phyloP scores from a whole-genome alignment of 768 basidiomycete genomes.

The Mycena olivaceomarginata region DNA sequence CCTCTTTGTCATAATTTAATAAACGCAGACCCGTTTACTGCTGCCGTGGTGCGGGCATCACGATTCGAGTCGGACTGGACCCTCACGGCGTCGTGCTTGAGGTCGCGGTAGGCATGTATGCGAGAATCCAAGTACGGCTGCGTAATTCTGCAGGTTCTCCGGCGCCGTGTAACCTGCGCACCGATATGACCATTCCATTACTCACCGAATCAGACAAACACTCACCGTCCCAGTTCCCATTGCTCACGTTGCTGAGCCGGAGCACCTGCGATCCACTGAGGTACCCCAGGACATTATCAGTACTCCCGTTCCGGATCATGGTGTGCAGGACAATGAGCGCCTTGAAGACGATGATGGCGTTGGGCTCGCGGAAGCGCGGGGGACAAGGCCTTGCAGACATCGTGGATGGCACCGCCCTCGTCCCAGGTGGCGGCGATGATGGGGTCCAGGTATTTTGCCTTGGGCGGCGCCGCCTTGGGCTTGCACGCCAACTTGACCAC shows the following conservation, averaged over 20 bases:
- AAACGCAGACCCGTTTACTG: slow-evolving; percentile 63
- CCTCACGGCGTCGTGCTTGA: slow-evolving; percentile 95
- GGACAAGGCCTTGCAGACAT: slow-evolving; percentile 93
- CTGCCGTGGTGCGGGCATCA: slow-evolving; percentile 81
- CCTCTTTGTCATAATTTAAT: background rate
- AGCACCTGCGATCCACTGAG: slow-evolving; percentile 90
- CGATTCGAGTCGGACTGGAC: slow-evolving; percentile 97
- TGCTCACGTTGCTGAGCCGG: slow-evolving; percentile 86
- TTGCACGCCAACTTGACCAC: slow-evolving; percentile 98
- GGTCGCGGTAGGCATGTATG: slow-evolving; percentile 90
- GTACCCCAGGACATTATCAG: slow-evolving; percentile 92
- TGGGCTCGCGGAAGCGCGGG: slow-evolving; percentile 93
- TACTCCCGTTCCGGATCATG: slow-evolving; percentile 97
- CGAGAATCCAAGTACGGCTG: slow-evolving; percentile 91
- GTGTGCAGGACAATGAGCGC: slow-evolving; percentile 96
- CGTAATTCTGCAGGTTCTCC: slow-evolving; percentile 91
- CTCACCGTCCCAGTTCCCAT: slow-evolving; percentile 92
- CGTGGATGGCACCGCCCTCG: slow-evolving; percentile 94
- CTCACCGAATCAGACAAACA: background rate
- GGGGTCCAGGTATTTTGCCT: slow-evolving; percentile 98
- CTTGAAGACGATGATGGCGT: slow-evolving; percentile 98
- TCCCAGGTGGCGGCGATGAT: slow-evolving; percentile 98
- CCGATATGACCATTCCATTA: background rate
- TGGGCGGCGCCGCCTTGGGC: slow-evolving; percentile 96
- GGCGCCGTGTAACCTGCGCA: slow-evolving; percentile 87